A percentile compares a stretch with the other conserved stretches of the same genome.
Evolutionary conservation across 768 basidiomycete genomes (phyloP).

Genomic region (Termitomyces sp.): DNA sequence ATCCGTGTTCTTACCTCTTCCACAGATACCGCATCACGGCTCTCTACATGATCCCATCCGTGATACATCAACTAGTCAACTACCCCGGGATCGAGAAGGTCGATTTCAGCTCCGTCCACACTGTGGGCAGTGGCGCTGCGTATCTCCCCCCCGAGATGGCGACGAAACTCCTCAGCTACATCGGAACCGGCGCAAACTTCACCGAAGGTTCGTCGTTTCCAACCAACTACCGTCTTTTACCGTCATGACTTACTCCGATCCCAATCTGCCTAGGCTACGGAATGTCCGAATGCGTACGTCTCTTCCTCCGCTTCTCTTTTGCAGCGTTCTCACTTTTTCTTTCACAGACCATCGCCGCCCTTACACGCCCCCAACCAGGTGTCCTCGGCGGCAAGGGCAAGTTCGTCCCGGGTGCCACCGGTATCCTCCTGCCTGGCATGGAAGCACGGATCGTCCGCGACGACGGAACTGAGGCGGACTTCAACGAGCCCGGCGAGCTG

Average conservation of each 20-base stretch:
- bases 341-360: conserved; percentile 52
- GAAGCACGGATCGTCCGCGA: conserved; percentile 49
- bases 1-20: neutral
- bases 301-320: neutral
- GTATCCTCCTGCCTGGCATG: conserved; percentile 59
- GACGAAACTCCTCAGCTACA: conserved; percentile 31
- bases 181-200: conserved; percentile 30
- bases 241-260: neutral
- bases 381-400: conserved; percentile 40
- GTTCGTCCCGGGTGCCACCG: conserved; percentile 39
- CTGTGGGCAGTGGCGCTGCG: conserved; percentile 54
- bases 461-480: conserved; percentile 45
- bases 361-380: conserved; percentile 41
- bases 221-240: neutral
- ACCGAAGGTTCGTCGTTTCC: conserved; percentile 39
- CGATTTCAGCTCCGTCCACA: conserved; percentile 49
- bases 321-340: neutral
- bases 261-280: conserved; percentile 54
- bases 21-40: conserved; percentile 51
- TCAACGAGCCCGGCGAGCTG: conserved; percentile 64
- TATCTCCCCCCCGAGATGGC: conserved; percentile 59
- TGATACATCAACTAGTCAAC: conserved; percentile 61
- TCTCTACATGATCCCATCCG: conserved; percentile 55
- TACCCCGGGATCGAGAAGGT: conserved; percentile 43
- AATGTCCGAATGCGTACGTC: conserved; percentile 62